Percentiles rank a stretch among this genome's conserved stretches.
Conservation (phyloP, 2,329 filamentous ascomycete genomes). For the Thermoascus crustaceus region DNA sequence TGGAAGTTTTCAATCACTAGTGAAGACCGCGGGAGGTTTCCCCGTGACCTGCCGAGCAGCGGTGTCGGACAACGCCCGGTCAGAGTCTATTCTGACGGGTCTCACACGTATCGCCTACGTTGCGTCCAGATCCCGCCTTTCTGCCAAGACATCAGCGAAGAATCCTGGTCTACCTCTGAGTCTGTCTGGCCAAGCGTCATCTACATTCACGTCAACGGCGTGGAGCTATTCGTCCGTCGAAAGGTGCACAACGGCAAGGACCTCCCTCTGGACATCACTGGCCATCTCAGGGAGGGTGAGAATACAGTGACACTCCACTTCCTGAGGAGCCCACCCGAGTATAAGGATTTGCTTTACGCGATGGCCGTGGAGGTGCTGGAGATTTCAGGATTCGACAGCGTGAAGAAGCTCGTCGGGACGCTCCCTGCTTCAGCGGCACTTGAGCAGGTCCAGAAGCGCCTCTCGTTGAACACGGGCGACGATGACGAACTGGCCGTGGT, state of each 20-base stretch:
- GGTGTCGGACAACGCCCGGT: slow-evolving; percentile 16
- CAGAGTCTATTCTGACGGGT: slow-evolving; percentile 41
- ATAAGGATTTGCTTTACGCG: slow-evolving; percentile 39
- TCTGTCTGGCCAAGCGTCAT: slow-evolving; percentile 64
- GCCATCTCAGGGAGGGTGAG: slow-evolving; percentile 46
- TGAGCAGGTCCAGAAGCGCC: slow-evolving; percentile 47
- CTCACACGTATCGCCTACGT: slow-evolving; percentile 59
- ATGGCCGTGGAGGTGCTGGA: slow-evolving; percentile 64
- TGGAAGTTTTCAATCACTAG: slow-evolving; percentile 30
- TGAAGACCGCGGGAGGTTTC: slow-evolving; percentile 26
- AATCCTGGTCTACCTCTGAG: slow-evolving; percentile 56
- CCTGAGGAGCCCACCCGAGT: slow-evolving; percentile 33
- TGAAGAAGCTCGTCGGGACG: slow-evolving; percentile 33
- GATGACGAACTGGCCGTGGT: slow-evolving; percentile 59
- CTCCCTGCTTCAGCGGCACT: slow-evolving; percentile 45
- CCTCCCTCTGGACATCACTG: slow-evolving; percentile 65
- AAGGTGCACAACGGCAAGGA: slow-evolving; percentile 69
- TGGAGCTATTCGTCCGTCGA: slow-evolving; percentile 51
- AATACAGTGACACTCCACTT: slow-evolving; percentile 54
- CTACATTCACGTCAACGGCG: slow-evolving; percentile 60
- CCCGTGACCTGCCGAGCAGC: slow-evolving; percentile 8
- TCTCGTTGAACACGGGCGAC: slow-evolving; percentile 35
- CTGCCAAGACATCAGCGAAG: slow-evolving; percentile 30
- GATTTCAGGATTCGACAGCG: slow-evolving; percentile 37
- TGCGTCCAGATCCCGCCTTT: slow-evolving; percentile 45